These are phyloP conservation scores for Gamsiella multidivaricata DNA, from an alignment of 192 early-diverging fungal genomes.

Conservation along the genomic window DNA sequence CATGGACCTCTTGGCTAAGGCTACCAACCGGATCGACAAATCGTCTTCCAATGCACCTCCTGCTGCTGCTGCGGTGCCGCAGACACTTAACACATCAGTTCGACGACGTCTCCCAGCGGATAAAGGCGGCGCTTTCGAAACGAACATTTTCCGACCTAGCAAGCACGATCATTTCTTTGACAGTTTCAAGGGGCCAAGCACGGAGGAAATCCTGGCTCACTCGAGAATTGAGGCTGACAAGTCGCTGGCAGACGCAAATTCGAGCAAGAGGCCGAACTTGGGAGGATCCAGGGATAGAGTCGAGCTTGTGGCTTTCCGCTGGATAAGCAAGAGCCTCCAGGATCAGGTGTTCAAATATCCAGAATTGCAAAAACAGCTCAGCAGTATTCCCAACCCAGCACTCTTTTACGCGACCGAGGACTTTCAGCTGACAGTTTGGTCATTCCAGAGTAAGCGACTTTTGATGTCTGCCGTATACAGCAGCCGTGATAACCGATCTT, in stretches of 20 bases:
- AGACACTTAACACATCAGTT: conserved; percentile 7
- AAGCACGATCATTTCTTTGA: conserved; percentile 37
- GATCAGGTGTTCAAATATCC: conserved; percentile 34
- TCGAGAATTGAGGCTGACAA: conserved; percentile 18
- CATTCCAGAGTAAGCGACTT: conserved; percentile 43
- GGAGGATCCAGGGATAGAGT: conserved; percentile 24
- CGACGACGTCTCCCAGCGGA: conserved; percentile 32
- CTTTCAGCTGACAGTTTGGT: conserved; percentile 38
- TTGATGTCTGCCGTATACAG: neutral
- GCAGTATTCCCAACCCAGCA: conserved; percentile 13
- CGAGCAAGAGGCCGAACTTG: conserved; percentile 19
- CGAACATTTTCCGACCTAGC: conserved; percentile 40
- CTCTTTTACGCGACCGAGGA: conserved; percentile 31
- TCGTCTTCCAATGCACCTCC: neutral
- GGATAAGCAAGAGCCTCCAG: conserved; percentile 30
- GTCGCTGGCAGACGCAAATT: conserved; percentile 9
- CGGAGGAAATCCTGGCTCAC: conserved; percentile 40
- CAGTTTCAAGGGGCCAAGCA: conserved; percentile 41
- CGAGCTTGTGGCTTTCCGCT: conserved; percentile 38
- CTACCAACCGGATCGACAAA: conserved; percentile 16
- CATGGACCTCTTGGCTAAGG: conserved; percentile 23
- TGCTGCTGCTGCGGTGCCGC: neutral
- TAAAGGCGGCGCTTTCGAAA: conserved; percentile 38
- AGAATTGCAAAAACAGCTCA: conserved; percentile 33
- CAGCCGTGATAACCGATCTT: neutral